A percentile compares a stretch with the other conserved stretches of the same genome.
Evolutionary conservation across 1,284 basidiomycete genomes (phyloP).

Genomic region (Sporisorium iseilematis-ciliati): DNA sequence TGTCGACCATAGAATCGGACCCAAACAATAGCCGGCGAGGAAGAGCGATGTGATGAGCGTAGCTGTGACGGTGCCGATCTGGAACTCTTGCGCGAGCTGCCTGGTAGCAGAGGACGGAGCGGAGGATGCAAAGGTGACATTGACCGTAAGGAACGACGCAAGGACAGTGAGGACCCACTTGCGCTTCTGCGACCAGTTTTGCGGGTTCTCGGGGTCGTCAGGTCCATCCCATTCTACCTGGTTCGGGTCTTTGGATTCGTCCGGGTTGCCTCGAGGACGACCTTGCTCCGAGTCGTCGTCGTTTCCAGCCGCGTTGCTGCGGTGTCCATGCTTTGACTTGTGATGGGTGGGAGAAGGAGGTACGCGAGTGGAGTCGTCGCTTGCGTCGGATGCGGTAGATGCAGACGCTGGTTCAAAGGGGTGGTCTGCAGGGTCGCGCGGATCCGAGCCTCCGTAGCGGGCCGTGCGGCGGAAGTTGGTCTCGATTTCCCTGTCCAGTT

Average conservation of each 20-base stretch:
- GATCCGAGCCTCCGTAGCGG: constrained; percentile 40
- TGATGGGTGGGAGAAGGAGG: constrained; percentile 25
- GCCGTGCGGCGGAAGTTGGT: constrained; percentile 33
- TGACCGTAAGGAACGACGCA: constrained; percentile 57
- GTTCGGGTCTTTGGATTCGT: constrained; percentile 34
- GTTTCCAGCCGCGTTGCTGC: not conserved
- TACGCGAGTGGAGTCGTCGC: constrained; percentile 27
- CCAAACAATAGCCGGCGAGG: constrained; percentile 64
- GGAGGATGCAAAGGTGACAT: constrained; percentile 65
- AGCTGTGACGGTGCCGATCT: constrained; percentile 51
- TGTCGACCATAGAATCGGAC: constrained; percentile 43
- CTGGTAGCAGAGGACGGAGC: constrained; percentile 57
- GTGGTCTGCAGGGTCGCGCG: constrained; percentile 32
- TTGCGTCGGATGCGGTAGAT: constrained; percentile 2
- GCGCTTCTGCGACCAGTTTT: constrained; percentile 50
- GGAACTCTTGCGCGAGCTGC: constrained; percentile 30
- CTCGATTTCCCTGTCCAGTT: constrained; percentile 27
- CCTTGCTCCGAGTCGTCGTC: constrained; percentile 27
- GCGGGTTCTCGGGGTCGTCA: constrained; percentile 56
- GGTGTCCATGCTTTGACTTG: constrained; percentile 17
- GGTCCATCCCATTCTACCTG: constrained; percentile 44
- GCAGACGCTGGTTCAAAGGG: constrained; percentile 14
- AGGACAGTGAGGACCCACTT: constrained; percentile 55
- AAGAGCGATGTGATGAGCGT: constrained; percentile 64
- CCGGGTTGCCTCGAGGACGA: constrained; percentile 33